These are phyloP conservation scores for Cichorium intybus DNA, from an alignment of 140 eudicot genomes.

Conservation along the genomic window DNA sequence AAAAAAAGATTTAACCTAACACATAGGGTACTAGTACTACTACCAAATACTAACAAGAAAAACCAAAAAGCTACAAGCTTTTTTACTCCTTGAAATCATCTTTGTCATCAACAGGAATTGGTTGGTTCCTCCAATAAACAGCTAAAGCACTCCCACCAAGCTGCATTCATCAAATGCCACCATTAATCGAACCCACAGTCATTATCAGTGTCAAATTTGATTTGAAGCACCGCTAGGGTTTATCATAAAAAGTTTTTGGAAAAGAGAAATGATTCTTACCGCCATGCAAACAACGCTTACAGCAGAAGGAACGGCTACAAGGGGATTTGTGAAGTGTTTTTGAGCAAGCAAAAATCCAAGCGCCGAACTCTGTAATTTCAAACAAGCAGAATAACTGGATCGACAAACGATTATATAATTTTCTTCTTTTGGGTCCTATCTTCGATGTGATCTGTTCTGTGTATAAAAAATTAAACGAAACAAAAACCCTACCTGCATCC, in stretches of 20 bases:
- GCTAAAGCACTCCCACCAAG: constrained; percentile 98
- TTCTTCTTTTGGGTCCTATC: no score
- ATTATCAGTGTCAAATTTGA: no score
- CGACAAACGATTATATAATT: neutral
- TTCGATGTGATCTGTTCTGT: no score
- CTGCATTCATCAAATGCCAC: constrained; percentile 35
- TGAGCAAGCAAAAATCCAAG: constrained; percentile 98
- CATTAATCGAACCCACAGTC: no score
- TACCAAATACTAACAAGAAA: neutral
- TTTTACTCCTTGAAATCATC: constrained; percentile 93
- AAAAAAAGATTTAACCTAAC: constrained; percentile 12
- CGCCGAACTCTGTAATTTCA: constrained; percentile 76
- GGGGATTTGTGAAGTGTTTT: constrained; percentile 96
- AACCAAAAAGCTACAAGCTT: constrained; percentile 22
- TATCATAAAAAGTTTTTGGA: neutral
- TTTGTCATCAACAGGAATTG: constrained; percentile 88
- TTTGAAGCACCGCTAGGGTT: no score
- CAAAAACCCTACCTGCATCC: constrained; percentile 76
- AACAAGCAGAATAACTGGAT: constrained; percentile 6
- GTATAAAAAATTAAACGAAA: neutral
- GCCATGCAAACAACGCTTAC: constrained; percentile 99
- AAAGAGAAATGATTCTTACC: constrained; percentile 42
- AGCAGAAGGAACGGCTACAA: constrained; percentile 98
- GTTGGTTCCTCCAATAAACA: constrained; percentile 93
- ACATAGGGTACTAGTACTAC: neutral